Conservation (phyloP, 2,329 filamentous ascomycete genomes). For the Botrytis fragariae region DNA sequence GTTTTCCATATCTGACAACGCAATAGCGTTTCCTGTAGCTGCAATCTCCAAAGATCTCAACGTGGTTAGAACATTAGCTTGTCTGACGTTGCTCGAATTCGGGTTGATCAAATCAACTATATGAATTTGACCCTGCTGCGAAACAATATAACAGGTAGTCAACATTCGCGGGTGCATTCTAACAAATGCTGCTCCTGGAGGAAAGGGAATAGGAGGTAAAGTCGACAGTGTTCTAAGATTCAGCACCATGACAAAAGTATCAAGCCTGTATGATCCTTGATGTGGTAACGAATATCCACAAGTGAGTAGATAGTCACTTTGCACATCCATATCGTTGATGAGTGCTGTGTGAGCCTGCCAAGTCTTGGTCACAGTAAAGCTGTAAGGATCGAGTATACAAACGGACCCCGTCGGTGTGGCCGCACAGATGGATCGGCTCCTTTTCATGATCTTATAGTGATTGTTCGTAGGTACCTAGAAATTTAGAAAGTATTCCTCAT, state of each 20-base stretch:
- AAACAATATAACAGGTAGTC: conserved; percentile 91
- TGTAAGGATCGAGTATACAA: conserved; percentile 79
- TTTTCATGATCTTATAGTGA: conserved; percentile 89
- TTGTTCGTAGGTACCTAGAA: conserved; percentile 64
- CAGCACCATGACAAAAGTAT: conserved; percentile 92
- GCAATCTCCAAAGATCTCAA: conserved; percentile 66
- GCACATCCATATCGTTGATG: conserved; percentile 96
- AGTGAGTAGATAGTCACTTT: conserved; percentile 91
- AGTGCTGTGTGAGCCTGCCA: conserved; percentile 89
- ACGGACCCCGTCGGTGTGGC: conserved; percentile 80
- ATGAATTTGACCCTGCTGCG: conserved; percentile 89
- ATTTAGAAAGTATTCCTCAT: conserved; percentile 35
- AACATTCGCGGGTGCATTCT: conserved; percentile 95
- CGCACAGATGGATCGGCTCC: conserved; percentile 85
- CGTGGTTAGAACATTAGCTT: conserved; percentile 60
- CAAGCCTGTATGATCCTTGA: conserved; percentile 75
- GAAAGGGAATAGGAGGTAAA: conserved; percentile 87
- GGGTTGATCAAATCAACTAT: conserved; percentile 87
- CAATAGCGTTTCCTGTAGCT: conserved; percentile 68
- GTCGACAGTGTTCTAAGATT: conserved; percentile 88
- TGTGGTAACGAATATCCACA: conserved; percentile 89
- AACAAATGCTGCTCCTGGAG: conserved; percentile 88
- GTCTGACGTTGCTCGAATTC: conserved; percentile 65
- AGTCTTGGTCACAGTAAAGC: conserved; percentile 73
- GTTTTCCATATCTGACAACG: conserved; percentile 62